Conservation (phyloP, 345 rosid species). For the Corymbia maculata region DNA sequence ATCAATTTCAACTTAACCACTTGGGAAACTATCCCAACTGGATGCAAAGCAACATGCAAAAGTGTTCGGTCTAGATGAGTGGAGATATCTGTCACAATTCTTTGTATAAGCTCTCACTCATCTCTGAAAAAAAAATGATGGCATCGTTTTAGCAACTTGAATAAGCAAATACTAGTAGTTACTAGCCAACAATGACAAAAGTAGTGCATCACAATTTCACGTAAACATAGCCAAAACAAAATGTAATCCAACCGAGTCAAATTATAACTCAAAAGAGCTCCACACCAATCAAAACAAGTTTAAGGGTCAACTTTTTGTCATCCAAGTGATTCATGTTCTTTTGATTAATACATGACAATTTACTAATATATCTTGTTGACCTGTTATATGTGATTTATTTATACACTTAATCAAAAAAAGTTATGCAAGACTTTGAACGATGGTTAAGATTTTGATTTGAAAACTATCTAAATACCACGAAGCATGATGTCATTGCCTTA, state of each 20-base stretch:
- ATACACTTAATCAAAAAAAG: accelerated
- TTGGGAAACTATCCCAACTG: neutral
- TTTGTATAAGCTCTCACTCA: neutral
- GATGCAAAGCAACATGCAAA: neutral
- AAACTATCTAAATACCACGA: neutral
- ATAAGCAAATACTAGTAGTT: neutral
- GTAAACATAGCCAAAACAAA: neutral
- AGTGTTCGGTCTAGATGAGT: neutral
- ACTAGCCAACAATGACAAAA: neutral
- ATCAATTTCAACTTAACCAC: neutral
- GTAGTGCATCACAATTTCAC: neutral
- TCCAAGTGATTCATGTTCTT: neutral
- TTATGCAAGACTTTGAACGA: neutral
- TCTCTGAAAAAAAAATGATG: neutral
- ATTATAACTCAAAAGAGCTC: neutral
- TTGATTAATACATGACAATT: neutral
- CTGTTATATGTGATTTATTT: neutral
- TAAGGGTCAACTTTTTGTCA: accelerated
- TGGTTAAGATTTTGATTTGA: neutral
- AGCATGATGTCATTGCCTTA: neutral
- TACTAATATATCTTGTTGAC: neutral
- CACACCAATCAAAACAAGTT: neutral
- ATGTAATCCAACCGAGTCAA: neutral
- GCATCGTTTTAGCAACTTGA: neutral
- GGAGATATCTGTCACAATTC: neutral